These are phyloP conservation scores for Calonectria pauciramosa DNA, from an alignment of 2,329 filamentous ascomycete genomes.

Conservation along the genomic window DNA sequence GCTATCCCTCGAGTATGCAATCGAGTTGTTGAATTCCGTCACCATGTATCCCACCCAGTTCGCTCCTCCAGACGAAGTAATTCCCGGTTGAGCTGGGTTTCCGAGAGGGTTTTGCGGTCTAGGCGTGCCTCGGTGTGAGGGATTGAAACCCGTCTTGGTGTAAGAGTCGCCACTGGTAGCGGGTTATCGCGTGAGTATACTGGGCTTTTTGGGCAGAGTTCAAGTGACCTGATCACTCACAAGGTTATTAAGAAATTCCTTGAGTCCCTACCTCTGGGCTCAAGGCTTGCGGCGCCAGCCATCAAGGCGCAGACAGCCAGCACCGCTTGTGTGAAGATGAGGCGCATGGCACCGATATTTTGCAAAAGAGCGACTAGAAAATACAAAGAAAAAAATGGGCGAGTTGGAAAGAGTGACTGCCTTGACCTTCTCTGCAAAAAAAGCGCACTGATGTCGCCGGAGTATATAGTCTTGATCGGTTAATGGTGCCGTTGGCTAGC, in stretches of 20 bases:
- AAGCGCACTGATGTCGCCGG: not conserved
- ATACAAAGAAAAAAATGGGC: not conserved
- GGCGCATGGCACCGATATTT: not conserved
- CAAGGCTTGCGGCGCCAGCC: not conserved
- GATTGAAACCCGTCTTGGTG: slow-evolving; percentile 20
- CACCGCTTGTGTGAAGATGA: not conserved
- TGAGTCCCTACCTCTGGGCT: not conserved
- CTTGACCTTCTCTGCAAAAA: not conserved
- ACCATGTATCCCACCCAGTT: slow-evolving; percentile 22
- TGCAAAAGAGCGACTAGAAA: not conserved
- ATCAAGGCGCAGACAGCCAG: not conserved
- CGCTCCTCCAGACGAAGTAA: slow-evolving; percentile 5
- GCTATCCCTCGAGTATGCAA: not conserved
- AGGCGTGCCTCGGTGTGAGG: not conserved
- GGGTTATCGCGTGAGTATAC: not conserved
- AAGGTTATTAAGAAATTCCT: slow-evolving; percentile 17
- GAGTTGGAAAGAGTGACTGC: not conserved
- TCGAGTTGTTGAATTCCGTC: slow-evolving; percentile 13
- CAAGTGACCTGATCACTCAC: not conserved
- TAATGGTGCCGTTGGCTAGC: not conserved
- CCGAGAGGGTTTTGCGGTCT: slow-evolving; percentile 7
- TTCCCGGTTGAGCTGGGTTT: slow-evolving; percentile 2
- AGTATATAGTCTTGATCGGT: not conserved
- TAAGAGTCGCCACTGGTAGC: slow-evolving; percentile 14
- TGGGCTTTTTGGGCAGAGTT: not conserved